phyloP scores from a whole-genome alignment of 192 early-diverging fungal species.

The Podila epigama region DNA sequence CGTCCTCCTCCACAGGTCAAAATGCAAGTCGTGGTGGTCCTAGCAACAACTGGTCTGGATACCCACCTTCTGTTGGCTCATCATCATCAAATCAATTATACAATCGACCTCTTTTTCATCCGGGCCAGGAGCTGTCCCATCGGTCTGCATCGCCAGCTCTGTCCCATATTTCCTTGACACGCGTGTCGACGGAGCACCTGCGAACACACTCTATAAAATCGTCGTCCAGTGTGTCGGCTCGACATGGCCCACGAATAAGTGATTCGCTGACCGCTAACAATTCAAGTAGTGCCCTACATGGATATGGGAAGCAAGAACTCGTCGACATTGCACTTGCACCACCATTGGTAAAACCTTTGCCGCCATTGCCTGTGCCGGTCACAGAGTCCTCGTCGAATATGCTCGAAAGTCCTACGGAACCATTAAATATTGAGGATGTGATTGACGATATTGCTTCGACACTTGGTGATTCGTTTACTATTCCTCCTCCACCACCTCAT shows the following conservation, averaged over 20 bases:
- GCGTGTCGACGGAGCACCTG: not conserved
- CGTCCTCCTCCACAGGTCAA: too few species aligned
- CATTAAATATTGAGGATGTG: not conserved
- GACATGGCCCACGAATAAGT: not conserved
- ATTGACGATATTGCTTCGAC: slow-evolving; percentile 5
- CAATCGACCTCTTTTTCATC: not conserved
- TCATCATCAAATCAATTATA: not conserved
- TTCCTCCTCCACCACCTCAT: too few species aligned
- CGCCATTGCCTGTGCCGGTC: not conserved
- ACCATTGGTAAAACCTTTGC: not conserved
- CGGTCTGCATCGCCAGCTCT: not conserved
- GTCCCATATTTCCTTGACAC: not conserved
- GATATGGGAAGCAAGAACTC: not conserved
- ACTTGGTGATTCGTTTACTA: too few species aligned
- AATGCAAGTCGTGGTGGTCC: too few species aligned
- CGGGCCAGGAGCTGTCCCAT: not conserved
- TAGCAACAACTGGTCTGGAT: too few species aligned
- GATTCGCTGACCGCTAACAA: too few species aligned
- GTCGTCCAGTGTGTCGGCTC: not conserved
- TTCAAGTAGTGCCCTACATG: too few species aligned
- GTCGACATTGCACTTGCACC: not conserved
- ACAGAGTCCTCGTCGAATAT: too few species aligned
- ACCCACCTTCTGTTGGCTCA: too few species aligned
- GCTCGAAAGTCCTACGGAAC: not conserved
- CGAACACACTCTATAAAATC: not conserved